phyloP scores from a whole-genome alignment of 495 filamentous ascomycete species.

The Aspergillus steynii region DNA sequence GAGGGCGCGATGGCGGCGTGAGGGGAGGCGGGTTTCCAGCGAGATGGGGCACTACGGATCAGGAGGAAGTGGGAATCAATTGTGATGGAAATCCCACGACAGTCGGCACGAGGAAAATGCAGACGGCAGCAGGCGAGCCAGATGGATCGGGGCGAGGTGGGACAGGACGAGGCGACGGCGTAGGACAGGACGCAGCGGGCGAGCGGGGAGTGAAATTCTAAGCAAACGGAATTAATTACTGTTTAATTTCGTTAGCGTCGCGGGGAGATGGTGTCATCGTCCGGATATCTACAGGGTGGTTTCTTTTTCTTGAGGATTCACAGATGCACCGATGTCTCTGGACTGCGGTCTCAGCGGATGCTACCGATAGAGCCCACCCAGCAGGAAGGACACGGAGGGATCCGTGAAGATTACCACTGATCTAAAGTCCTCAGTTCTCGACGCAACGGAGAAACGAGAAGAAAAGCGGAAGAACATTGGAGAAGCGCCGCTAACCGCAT shows the following conservation, averaged over 20 bases:
- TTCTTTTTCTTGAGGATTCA: background rate
- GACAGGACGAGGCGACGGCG: background rate
- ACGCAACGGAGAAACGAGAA: too few relatives aligned
- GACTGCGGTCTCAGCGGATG: too few relatives aligned
- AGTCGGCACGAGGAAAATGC: background rate
- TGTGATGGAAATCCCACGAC: background rate
- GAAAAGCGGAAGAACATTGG: conserved; percentile 18
- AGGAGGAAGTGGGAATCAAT: background rate
- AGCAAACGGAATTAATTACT: background rate
- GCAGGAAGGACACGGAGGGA: too few relatives aligned
- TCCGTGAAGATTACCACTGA: too few relatives aligned
- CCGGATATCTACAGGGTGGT: background rate
- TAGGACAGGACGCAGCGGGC: background rate
- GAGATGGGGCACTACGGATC: background rate
- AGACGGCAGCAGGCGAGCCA: background rate
- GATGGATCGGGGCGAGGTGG: background rate
- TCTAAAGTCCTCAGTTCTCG: too few relatives aligned
- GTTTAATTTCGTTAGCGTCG: background rate
- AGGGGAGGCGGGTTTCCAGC: background rate
- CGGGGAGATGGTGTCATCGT: background rate
- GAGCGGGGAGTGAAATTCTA: background rate
- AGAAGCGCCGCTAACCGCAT: conserved; percentile 33
- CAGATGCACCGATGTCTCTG: background rate
- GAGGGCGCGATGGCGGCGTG: conserved; percentile 22
- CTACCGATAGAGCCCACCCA: too few relatives aligned